phyloP scores from a whole-genome alignment of 2,329 filamentous ascomycete genomes.

The Pyrenophora graminea region DNA sequence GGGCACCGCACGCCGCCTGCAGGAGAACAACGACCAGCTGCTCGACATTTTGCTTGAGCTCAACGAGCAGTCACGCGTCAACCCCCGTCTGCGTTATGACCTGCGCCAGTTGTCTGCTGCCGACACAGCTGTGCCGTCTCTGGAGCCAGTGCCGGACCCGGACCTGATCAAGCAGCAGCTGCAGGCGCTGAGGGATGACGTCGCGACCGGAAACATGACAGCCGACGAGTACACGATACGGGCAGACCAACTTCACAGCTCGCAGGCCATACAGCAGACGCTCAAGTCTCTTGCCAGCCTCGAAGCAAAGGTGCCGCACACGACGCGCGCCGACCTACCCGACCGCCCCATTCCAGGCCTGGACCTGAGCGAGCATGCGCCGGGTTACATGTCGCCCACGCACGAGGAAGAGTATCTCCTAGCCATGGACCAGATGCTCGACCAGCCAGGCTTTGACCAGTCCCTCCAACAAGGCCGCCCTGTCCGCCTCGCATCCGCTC shows the following conservation, averaged over 20 bases:
- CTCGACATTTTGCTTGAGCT: slow-evolving; percentile 87
- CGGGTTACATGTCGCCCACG: slow-evolving; percentile 69
- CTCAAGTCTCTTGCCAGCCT: slow-evolving; percentile 45
- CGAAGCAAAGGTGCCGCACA: slow-evolving; percentile 49
- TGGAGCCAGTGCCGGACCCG: slow-evolving; percentile 30
- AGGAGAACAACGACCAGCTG: slow-evolving; percentile 89
- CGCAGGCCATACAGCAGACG: slow-evolving; percentile 29
- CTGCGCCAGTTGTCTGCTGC: slow-evolving; percentile 54
- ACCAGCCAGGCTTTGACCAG: slow-evolving; percentile 58
- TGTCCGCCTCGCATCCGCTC: slow-evolving; percentile 46
- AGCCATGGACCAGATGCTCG: slow-evolving; percentile 62
- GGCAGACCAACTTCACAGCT: slow-evolving; percentile 35
- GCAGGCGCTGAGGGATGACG: slow-evolving; percentile 43
- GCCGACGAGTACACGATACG: slow-evolving; percentile 36
- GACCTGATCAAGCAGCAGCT: slow-evolving; percentile 32
- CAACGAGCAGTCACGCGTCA: slow-evolving; percentile 81
- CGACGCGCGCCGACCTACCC: slow-evolving; percentile 36
- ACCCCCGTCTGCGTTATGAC: slow-evolving; percentile 74
- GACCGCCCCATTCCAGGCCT: slow-evolving; percentile 46
- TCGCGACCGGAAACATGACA: slow-evolving; percentile 34
- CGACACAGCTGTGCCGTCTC: slow-evolving; percentile 32
- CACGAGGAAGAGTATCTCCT: slow-evolving; percentile 76
- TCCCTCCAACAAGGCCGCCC: slow-evolving; percentile 48
- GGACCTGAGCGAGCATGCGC: slow-evolving; percentile 60
- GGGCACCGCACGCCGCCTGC: slow-evolving; percentile 78